These are phyloP conservation scores for Sophora flavescens DNA, from an alignment of 306 rosid species.

Conservation along the genomic window DNA sequence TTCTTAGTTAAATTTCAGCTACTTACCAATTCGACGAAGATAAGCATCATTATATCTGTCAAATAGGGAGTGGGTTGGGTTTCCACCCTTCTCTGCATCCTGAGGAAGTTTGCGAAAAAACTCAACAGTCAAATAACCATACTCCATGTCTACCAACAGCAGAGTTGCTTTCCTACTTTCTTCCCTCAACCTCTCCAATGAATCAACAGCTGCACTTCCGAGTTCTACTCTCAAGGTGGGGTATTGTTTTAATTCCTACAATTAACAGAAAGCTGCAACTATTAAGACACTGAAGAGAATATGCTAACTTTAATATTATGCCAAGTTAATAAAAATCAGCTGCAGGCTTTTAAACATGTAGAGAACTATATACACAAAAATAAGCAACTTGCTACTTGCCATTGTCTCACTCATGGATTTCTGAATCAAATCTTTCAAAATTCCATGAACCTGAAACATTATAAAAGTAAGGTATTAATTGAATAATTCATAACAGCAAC, in stretches of 20 bases:
- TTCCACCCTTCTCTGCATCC: constrained; percentile 96
- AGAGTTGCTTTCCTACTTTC: constrained; percentile 94
- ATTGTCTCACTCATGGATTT: constrained; percentile 84
- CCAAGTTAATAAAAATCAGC: constrained; percentile 21
- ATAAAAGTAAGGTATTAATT: constrained; percentile 24
- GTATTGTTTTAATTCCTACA: constrained; percentile 90
- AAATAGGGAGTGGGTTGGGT: constrained; percentile 89
- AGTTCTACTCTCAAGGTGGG: constrained; percentile 93
- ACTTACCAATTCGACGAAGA: constrained; percentile 89
- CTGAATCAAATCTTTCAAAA: constrained; percentile 90
- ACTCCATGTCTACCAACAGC: constrained; percentile 89
- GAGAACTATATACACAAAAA: constrained; percentile 19
- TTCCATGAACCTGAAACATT: constrained; percentile 75
- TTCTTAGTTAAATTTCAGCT: not conserved
- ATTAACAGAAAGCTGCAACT: constrained; percentile 23
- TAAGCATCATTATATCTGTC: constrained; percentile 94
- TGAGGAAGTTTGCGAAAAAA: constrained; percentile 98
- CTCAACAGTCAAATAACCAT: constrained; percentile 88
- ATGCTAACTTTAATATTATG: not conserved
- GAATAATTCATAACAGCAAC: constrained; percentile 6
- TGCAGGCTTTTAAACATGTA: constrained; percentile 34
- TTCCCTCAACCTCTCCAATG: constrained; percentile 88
- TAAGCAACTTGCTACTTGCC: constrained; percentile 55
- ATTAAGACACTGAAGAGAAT: not conserved
- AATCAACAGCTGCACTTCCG: constrained; percentile 82